Evolutionary conservation across 495 filamentous ascomycete genomes (phyloP), one percentile per base, ranked within the genome.

Genomic region (Cairneyella variabilis): DNA sequence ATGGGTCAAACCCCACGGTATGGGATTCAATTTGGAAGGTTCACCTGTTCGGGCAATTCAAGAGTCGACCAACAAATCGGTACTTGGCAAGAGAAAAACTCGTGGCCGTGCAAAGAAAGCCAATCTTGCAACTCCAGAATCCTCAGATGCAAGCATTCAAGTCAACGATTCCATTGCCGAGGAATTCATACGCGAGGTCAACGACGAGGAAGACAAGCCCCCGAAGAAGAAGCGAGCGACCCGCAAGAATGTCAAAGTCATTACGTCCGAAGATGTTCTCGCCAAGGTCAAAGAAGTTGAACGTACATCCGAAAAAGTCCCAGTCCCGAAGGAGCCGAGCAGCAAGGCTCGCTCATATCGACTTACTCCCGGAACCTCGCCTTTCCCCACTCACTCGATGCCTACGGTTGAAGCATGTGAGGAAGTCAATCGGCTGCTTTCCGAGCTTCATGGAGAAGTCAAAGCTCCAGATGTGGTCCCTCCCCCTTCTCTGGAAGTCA

Each of bases 361-460:
- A 2, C 53, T 80, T 20, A 76, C 69, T 7, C 74, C 74, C 12
- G 72, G 75, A 9, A 60, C 53, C 37, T 73, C 74, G 0, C 93
- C 91, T 0, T 97, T 86, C 59, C 87, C 88, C 0, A 73, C 85
- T 21, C 85, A 79, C 64, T 47, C 62, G 3, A 79, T 74, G 37
- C 93, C 93, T 0, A 93, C 85, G 0, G 58, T 76, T 1, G 77
- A 83, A 10, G 83, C 88, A 56, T 95, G 89, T 60, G 75, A 86
- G 55, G 76, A 88, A 51, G 87, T 96, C n/a, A 78, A 83, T 52
- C 63, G 71, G 1, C 72, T 95, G 1, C 74, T 98, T 0, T 75
- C 81, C 1, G 70, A 72, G 12, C 60, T 82, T 2, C 89, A 97
- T 61, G 87, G 85, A 1, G 70, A 82, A 36, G 76, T 87, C 3